Evolutionary conservation across 129 eudicot genomes (phyloP), one percentile per base, ranked within the genome.

Genomic region (Deinandra increscens): DNA sequence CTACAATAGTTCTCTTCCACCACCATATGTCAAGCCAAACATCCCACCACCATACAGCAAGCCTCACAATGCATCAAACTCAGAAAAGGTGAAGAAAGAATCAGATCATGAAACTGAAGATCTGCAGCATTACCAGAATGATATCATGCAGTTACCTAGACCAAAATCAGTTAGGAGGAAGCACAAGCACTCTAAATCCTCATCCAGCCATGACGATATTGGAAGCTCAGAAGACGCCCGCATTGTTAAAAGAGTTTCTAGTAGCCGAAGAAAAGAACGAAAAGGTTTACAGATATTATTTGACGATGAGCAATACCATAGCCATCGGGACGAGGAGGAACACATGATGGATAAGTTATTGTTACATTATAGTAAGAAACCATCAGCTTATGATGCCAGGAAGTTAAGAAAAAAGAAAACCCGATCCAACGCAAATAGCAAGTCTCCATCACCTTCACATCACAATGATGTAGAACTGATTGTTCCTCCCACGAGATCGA

Each of bases 341-440:
- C 81, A 55, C 68, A 81, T 81, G 78, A 89, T 93, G 68, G 99
- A 93, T 74, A 87, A 93, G 50, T 80, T 93, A 7, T 63, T 93
- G 73, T 75, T 93, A 58, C 97, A 93, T 71, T 93, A 93, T 78
- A 83, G 95, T 81, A 87, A 83, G 76, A 89, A 89, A 75, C 83
- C 95, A 51, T 79, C 98, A 56, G 73, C 58, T 31, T 84, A 61
- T 72, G 99, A 89, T 31, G 60, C 54, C 2, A 75, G 60, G 11
- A 85, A 67, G 71, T 68, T 75, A 64, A 83, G 80, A 65, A 79
- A 49, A 72, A 81, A 83, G 72, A 81, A 83, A 34, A 54, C 83
- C 39, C 76, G 69, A 38, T 67, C 80, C 49, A 69, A 42, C 71
- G 51, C 72, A n/a, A n/a, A n/a, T n/a, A n/a, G n/a, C n/a, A n/a